A percentile compares a stretch with the other conserved stretches of the same genome.
Conservation (phyloP, 202 grass and related monocot species). For the Carex sylvatica region DNA sequence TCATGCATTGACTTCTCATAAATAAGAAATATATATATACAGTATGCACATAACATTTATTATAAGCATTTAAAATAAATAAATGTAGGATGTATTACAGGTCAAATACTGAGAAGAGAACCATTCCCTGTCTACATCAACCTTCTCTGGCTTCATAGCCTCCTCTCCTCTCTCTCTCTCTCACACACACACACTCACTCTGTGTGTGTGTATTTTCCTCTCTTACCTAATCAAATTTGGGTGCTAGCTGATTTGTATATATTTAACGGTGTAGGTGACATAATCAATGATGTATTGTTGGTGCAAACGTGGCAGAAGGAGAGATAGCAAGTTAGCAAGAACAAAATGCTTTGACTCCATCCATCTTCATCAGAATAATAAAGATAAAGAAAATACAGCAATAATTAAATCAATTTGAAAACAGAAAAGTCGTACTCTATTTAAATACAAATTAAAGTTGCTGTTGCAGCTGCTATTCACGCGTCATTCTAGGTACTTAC, state of each 20-base stretch:
- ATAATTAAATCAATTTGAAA: background rate
- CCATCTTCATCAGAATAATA: background rate
- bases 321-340: background rate
- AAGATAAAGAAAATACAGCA: background rate
- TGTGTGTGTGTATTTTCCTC: background rate
- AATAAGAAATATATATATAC: background rate
- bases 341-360: background rate
- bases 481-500: background rate
- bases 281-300: background rate
- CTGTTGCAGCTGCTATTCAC: background rate
- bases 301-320: background rate
- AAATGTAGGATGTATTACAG: background rate
- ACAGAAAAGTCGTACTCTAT: background rate
- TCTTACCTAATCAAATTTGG: background rate
- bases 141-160: background rate
- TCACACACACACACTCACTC: no score
- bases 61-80: background rate
- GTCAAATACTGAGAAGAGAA: constrained; percentile 14
- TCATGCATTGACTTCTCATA: background rate
- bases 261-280: background rate
- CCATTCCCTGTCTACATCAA: background rate
- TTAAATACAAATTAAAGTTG: background rate
- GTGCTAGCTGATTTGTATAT: background rate
- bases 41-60: background rate
- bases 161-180: background rate